These are phyloP conservation scores for Tritrichomonas foetus DNA, from an alignment of 208 protist species.

Conservation along the genomic window DNA sequence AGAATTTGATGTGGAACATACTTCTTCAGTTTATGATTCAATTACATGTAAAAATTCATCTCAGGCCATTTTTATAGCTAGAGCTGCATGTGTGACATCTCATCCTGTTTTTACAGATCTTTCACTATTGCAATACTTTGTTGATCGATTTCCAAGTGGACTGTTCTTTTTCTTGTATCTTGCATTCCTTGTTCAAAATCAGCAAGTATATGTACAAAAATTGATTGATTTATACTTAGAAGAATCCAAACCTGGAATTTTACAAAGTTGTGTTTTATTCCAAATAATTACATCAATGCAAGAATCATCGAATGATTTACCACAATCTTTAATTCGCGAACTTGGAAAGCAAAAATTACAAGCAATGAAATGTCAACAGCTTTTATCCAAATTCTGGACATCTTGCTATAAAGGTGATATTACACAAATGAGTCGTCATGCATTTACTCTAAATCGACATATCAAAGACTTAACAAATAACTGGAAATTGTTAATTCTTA, in stretches of 20 bases:
- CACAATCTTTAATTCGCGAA: background rate
- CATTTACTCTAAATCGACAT: background rate
- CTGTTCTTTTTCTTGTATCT: background rate
- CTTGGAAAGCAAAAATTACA: background rate
- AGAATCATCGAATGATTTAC: background rate
- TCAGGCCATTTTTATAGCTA: background rate
- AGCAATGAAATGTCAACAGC: background rate
- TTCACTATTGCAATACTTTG: background rate
- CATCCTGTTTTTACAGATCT: background rate
- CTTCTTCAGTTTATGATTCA: background rate
- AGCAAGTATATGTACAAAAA: background rate
- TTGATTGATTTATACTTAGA: background rate
- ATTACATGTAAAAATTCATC: background rate
- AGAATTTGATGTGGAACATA: background rate
- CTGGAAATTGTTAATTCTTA: background rate
- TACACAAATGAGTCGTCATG: background rate
- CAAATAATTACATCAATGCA: background rate
- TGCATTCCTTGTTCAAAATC: background rate
- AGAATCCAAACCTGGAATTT: background rate
- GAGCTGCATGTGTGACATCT: background rate
- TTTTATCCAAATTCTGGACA: background rate
- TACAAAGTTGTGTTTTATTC: background rate
- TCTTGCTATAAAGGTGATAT: background rate
- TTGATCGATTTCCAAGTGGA: background rate
- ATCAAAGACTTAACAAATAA: background rate